Evolutionary conservation across 768 basidiomycete species (phyloP), one percentile per base, ranked within the genome.

Genomic region (Tylopilus rubrobrunneus): DNA sequence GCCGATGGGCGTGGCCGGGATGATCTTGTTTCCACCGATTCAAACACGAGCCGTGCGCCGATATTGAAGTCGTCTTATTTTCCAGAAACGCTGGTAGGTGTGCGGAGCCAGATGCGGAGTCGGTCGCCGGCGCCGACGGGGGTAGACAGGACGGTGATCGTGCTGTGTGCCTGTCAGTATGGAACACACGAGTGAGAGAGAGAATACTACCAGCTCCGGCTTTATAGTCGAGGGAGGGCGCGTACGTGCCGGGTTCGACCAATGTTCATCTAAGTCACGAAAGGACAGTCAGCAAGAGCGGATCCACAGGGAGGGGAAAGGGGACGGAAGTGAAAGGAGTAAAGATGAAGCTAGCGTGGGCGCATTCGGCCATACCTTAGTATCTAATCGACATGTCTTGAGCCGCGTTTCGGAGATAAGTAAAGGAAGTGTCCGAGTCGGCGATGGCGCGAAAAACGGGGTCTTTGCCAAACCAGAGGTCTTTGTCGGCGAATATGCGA

Each of bases 391-490:
- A 75, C 64, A 74, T 70, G 53, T 76, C 75, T 12, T 73, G 59
- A 19, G 75, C 73, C 28, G 71, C 67, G 36, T 57, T 73, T 56
- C 74, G 79, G 55, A 80, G 65, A 33, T 75, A 65, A 39, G 83
- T 80, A 60, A 83, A 81, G 2, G 79, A 78, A 10, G 81, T 82
- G 43, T 85, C 78, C n/a, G n/a, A n/a, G n/a, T n/a, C n/a, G 19
- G 72, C 69, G 41, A 87, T 79, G 2, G 78, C 71, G 42, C 71
- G 66, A 62, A 87, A 86, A 61, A 86, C 83, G 5, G 82, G 82
- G 61, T 87, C 84, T 62, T 74, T 81, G 17, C 82, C 85, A 11
- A 86, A 69, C 83, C 84, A 86, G 27, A 87, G 62, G 27, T 84
- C 81, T 58, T 84, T 82, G 19, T 82, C 81, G 36, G 77, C 76